Evolutionary conservation across 495 filamentous ascomycete genomes (phyloP).

Genomic region (Filosporella fistucella): DNA sequence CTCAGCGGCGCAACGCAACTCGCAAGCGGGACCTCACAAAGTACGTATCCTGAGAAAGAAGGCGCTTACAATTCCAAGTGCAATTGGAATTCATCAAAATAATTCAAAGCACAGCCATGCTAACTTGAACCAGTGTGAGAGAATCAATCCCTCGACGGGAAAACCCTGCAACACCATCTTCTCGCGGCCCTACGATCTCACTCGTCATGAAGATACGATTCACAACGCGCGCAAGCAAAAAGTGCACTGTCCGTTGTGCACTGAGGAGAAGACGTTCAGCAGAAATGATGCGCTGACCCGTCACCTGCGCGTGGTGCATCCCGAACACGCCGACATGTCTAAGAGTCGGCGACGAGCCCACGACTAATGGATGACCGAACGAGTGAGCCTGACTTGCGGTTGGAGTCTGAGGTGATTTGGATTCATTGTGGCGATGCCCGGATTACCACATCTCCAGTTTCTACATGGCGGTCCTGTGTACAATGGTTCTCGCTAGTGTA

Average conservation of each 20-base stretch:
- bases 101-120: constrained; percentile 3
- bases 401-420: no score
- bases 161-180: constrained; percentile 97
- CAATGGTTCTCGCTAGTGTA: no score
- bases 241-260: constrained; percentile 89
- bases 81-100: not conserved
- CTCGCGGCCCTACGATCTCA: constrained; percentile 96
- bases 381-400: no score
- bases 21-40: constrained; percentile 82
- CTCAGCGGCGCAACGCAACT: constrained; percentile 57
- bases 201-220: constrained; percentile 95
- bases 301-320: constrained; percentile 88
- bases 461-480: no score
- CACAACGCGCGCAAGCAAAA: constrained; percentile 94
- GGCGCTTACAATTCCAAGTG: not conserved
- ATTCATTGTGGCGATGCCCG: no score
- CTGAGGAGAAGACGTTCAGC: constrained; percentile 96
- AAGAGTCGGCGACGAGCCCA: constrained; percentile 41
- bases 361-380: constrained; percentile 6
- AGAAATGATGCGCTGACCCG: constrained; percentile 87
- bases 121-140: constrained; percentile 53
- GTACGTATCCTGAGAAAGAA: constrained; percentile 6
- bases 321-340: constrained; percentile 75
- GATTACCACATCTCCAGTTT: no score
- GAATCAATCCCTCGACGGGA: constrained; percentile 90